Base-by-base conservation (phyloP, 371 early-diverging fungal species). In the Coemansia sp. region DNA sequence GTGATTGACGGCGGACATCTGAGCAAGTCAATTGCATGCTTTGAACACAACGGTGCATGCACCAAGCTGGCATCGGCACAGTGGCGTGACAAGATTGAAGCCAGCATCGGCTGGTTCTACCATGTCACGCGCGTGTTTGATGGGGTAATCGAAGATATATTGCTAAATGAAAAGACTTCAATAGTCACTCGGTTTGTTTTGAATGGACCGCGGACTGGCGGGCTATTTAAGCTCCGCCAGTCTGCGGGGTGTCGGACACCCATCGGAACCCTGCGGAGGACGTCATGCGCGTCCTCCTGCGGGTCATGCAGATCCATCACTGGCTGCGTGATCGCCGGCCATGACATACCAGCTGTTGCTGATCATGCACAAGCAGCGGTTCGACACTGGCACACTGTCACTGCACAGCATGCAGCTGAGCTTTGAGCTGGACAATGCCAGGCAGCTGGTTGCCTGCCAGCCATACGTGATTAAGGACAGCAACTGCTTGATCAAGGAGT, bases 401-500 rank as follows among this genome's bases (percentile, higher is more conserved):
- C 86, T 97, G 45, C 83, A 86, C 63, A 86, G 85, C 14, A 80
- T 89, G 62, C 87, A 85, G 62, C 81, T 97, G 42, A 84, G 84
- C 61, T 94, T 97, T 70, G 76, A 83, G 13, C 80, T 93, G n/a
- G 90, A 93, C 58, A 83, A 81, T 2, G 43, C 79, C 3, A 85
- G 87, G 2, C 84, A 87, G 58, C 94, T 94, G 2, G 62, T 84
- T 20, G 81, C 70, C 47, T 87, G 87, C 8, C 82, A 86, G 3
- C 82, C 89, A 6, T 93, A 93, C 59, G 82, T 87, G 53, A 79
- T 89, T 59, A 93, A 94, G 73, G 95, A 94, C 59, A 91, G 95
- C 36, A 96, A 99, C 79, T 86, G 88, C 3, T 81, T 99, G 26
- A 93, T 99, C 48, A 99, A 99, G 79, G 99, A 99, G 80, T 97